Base-by-base conservation (phyloP, 805 yeast genomes). In the Candida manassasensis region DNA sequence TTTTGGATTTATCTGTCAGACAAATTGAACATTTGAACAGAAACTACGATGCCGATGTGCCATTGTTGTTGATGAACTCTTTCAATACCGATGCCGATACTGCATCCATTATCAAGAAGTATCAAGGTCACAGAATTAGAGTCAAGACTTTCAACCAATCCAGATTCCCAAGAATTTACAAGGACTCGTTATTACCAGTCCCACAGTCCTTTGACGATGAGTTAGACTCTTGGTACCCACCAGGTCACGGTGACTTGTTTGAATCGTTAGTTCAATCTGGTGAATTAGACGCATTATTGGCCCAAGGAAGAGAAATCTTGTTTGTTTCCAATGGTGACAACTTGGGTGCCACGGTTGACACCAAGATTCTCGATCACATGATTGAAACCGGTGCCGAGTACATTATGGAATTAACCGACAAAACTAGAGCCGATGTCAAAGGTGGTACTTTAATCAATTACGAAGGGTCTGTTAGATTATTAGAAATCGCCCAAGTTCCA, bases 241-340 rank as follows among this genome's bases (percentile, higher is more conserved):
- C 98, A n/a, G 98, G 98, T 36, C 98, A 93, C 63, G 98, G 98
- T 67, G 98, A 93, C 67, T 69, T 93, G 61, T 93, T 89, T 49
- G 98, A 93, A 69, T 71, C 93, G 15, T 71, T 93, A 55, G 80
- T 84, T 41, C 78, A 85, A 39, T 81, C 95, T 9, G 98, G 98
- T 41, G 93, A 90, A 57, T 74, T 93, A 47, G 97, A 93, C 57
- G 79, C 83, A 42, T 75, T 93, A 46, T 71, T 93, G 44, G 86
- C 81, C 35, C 90, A 86, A 57, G 98, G 98, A 49, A 87, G 93
- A 71, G 98, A 93, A 69, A 73, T 86, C 42, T 70, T 93, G 55
- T 93, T 93, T 53, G 97, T 93, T 29, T 90, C 97, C 42, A 93
- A 93, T 63, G 97, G 97, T 69, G 98, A 93, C 64, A 93, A 93